Conservation (phyloP, 176 grass and related monocot species). For the Phyllostachys edulis region DNA sequence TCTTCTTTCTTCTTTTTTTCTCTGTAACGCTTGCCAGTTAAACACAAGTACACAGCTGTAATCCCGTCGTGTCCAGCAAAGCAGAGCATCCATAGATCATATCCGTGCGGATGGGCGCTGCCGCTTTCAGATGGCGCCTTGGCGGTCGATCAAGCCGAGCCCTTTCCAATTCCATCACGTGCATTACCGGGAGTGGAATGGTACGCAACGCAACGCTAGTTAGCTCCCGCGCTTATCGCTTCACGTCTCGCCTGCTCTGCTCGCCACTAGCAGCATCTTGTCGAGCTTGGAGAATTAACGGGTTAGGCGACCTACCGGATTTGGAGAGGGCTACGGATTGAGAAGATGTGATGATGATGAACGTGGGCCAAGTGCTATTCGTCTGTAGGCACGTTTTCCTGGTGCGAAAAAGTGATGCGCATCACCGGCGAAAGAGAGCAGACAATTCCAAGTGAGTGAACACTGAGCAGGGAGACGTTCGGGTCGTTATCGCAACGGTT, state of each 20-base stretch:
- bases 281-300: not conserved
- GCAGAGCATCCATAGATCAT: not conserved
- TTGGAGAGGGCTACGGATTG: not conserved
- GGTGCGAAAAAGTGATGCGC: not conserved
- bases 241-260: not conserved
- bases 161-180: not conserved
- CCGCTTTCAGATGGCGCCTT: not conserved
- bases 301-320: slow-evolving; percentile 24
- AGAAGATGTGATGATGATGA: not conserved
- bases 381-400: slow-evolving; percentile 15
- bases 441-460: too few relatives aligned
- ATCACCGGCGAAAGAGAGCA: not conserved
- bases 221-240: not conserved
- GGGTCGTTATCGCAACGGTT: too few relatives aligned
- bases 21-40: not conserved
- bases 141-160: not conserved
- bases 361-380: not conserved
- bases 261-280: not conserved
- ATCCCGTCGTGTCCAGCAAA: not conserved
- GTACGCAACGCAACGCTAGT: not conserved
- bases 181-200: too few relatives aligned
- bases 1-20: not conserved
- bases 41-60: not conserved
- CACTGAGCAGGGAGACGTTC: too few relatives aligned
- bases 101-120: too few relatives aligned